A percentile compares a stretch with the other conserved stretches of the same genome.
phyloP scores from a whole-genome alignment of 768 basidiomycete genomes.

The Hypsizygus marmoreus region DNA sequence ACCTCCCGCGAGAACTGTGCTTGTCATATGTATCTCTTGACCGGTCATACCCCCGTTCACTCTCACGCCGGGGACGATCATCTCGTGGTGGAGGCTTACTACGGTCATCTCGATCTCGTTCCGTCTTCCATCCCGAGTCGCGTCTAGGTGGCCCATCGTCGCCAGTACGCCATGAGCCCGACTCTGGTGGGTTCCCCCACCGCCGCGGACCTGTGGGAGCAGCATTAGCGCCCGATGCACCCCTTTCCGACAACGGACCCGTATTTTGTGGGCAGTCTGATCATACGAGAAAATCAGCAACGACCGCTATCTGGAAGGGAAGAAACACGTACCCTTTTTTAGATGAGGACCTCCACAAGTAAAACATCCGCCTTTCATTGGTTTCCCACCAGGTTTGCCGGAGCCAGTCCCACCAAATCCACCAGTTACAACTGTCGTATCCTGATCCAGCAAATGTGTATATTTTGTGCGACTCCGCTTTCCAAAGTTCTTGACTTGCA shows the following conservation, averaged over 20 bases:
- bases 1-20: constrained; percentile 26
- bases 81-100: constrained; percentile 12
- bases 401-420: constrained; percentile 66
- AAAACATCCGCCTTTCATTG: constrained; percentile 73
- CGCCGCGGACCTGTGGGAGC: constrained; percentile 30
- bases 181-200: constrained; percentile 32
- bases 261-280: constrained; percentile 56
- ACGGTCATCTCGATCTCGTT: constrained; percentile 17
- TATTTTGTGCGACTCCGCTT: constrained; percentile 94
- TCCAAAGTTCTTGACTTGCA: constrained; percentile 96
- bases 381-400: constrained; percentile 56
- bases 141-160: constrained; percentile 19
- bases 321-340: constrained; percentile 67
- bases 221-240: constrained; percentile 35
- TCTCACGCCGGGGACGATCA: constrained; percentile 15
- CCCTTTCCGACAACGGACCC: constrained; percentile 33
- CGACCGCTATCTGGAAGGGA: neutral
- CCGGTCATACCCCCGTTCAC: constrained; percentile 9
- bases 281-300: neutral
- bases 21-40: constrained; percentile 26
- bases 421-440: constrained; percentile 68
- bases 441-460: constrained; percentile 93
- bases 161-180: constrained; percentile 37
- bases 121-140: constrained; percentile 27
- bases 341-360: constrained; percentile 92